A percentile compares a stretch with the other conserved stretches of the same genome.
phyloP scores from a whole-genome alignment of 352 stramenopile species.

The Globisporangium lucens region DNA sequence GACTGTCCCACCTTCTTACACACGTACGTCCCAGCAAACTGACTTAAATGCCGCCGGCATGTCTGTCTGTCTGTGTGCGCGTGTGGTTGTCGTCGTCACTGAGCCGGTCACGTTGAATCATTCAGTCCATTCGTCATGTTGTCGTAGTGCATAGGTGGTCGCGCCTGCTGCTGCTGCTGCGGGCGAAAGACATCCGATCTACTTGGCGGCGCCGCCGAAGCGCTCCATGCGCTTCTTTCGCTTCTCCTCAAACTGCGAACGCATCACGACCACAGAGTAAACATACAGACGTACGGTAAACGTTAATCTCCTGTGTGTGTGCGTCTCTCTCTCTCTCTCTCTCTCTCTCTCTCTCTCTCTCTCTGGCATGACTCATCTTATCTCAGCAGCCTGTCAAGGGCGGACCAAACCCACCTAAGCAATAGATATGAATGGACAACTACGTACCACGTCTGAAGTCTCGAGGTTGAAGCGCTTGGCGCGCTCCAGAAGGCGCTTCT shows the following conservation, averaged over 20 bases:
- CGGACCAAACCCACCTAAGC: background rate
- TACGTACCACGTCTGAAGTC: constrained; percentile 70
- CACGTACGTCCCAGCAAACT: background rate
- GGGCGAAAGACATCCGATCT: background rate
- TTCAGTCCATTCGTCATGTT: constrained; percentile 5
- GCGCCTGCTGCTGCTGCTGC: constrained; percentile 20
- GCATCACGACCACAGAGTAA: background rate
- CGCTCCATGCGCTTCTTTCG: constrained; percentile 70
- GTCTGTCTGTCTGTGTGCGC: background rate
- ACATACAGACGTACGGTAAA: background rate
- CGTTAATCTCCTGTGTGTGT: background rate
- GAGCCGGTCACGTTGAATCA: background rate
- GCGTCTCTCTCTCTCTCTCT: background rate
- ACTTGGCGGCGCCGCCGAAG: constrained; percentile 35
- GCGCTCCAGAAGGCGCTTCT: constrained; percentile 76
- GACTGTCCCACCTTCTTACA: background rate
- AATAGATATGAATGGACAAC: background rate
- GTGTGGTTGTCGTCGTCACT: background rate
- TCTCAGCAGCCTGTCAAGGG: constrained; percentile 5
- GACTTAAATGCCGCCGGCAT: background rate
- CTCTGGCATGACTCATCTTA: background rate
- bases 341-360: background rate
- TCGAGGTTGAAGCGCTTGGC: constrained; percentile 84
- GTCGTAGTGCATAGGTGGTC: background rate
- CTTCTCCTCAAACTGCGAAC: constrained; percentile 64